phyloP scores from a whole-genome alignment of 805 yeast genomes.

The Yamadazyma sp. region DNA sequence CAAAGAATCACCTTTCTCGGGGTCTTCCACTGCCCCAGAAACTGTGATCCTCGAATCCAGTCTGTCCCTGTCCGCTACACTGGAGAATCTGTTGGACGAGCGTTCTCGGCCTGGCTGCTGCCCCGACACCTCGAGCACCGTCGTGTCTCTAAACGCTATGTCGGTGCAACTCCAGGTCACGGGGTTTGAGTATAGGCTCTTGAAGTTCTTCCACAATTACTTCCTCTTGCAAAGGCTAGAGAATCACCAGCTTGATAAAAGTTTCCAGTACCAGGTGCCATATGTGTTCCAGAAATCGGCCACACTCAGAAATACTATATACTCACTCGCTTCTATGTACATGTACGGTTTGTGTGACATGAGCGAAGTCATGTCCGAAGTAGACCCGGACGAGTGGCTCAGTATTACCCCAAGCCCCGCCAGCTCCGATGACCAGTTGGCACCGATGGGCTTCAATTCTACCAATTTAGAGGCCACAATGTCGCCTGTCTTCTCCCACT shows the following conservation, averaged over 20 bases:
- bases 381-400: background rate
- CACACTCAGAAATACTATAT: slow-evolving; percentile 6
- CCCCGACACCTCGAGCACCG: background rate
- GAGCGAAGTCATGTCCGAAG: background rate
- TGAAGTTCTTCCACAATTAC: slow-evolving; percentile 12
- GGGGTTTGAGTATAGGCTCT: slow-evolving; percentile 11
- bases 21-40: too few relatives aligned
- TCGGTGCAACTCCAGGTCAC: slow-evolving; percentile 2
- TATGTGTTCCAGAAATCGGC: slow-evolving; percentile 7
- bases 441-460: background rate
- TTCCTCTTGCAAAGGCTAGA: slow-evolving; percentile 6
- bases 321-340: slow-evolving; percentile 10
- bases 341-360: slow-evolving; percentile 7
- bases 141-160: slow-evolving; percentile 7
- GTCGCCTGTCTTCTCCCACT: background rate
- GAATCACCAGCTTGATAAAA: slow-evolving; percentile 2
- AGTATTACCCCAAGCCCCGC: background rate
- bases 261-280: slow-evolving; percentile 7
- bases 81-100: too few relatives aligned
- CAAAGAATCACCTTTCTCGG: too few relatives aligned
- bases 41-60: too few relatives aligned
- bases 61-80: too few relatives aligned
- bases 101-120: too few relatives aligned
- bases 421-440: background rate
- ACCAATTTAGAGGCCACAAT: background rate